Percentiles rank a stretch among this genome's conserved stretches.
These are phyloP conservation scores for Pseudogymnoascus verrucosus DNA, from an alignment of 2,329 filamentous ascomycete genomes.

Conservation along the genomic window DNA sequence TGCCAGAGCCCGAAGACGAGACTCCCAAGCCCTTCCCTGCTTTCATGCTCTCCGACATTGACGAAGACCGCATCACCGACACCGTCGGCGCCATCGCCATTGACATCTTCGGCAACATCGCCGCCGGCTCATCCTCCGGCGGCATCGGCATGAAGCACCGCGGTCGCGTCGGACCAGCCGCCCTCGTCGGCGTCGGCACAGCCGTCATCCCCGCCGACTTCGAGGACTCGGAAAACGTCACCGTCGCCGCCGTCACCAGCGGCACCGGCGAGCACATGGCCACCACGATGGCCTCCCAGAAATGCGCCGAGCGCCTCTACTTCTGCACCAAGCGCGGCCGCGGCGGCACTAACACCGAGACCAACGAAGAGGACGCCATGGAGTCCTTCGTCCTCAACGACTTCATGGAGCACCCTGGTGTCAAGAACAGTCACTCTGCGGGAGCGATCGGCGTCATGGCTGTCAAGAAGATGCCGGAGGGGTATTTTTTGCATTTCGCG, in stretches of 20 bases:
- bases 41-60: slow-evolving; percentile 3
- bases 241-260: slow-evolving; percentile 79
- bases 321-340: slow-evolving; percentile 53
- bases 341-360: slow-evolving; percentile 54
- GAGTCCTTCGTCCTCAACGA: slow-evolving; percentile 74
- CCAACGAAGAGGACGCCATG: slow-evolving; percentile 72
- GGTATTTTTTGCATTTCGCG: slow-evolving; percentile 81
- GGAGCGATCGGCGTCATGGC: slow-evolving; percentile 86
- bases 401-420: slow-evolving; percentile 87
- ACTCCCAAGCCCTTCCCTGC: neutral
- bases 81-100: slow-evolving; percentile 95
- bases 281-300: slow-evolving; percentile 82
- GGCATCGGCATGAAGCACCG: slow-evolving; percentile 98
- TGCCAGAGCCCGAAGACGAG: neutral
- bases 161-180: slow-evolving; percentile 85
- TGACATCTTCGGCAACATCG: slow-evolving; percentile 77
- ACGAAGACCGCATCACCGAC: slow-evolving; percentile 68
- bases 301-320: slow-evolving; percentile 80
- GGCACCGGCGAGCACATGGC: slow-evolving; percentile 98
- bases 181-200: slow-evolving; percentile 84
- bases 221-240: slow-evolving; percentile 58
- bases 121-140: slow-evolving; percentile 90
- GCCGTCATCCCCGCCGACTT: slow-evolving; percentile 73
- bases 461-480: slow-evolving; percentile 72
- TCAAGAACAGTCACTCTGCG: slow-evolving; percentile 68